A percentile compares a stretch with the other conserved stretches of the same genome.
Evolutionary conservation across 768 basidiomycete species (phyloP).

Genomic region (Gloeopeniophorella convolvens): DNA sequence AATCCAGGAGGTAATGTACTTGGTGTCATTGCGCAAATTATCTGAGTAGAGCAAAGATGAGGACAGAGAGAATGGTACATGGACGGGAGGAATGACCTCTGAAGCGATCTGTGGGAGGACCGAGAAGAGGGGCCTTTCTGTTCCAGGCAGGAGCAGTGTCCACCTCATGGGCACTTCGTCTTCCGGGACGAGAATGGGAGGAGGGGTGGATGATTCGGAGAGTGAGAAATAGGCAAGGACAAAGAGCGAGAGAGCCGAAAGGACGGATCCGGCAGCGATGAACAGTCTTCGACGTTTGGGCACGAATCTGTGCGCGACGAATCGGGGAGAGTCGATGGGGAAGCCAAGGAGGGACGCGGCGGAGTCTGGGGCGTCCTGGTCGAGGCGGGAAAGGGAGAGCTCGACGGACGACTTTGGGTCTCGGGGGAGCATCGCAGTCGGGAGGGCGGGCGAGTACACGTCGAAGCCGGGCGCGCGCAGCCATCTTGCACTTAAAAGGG

Average conservation of each 20-base stretch:
- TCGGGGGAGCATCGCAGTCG: background rate
- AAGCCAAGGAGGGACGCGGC: background rate
- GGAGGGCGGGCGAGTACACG: too few species aligned
- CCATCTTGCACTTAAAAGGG: too few species aligned
- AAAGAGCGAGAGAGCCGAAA: conserved; percentile 7
- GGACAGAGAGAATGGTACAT: too few species aligned
- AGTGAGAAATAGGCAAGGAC: conserved; percentile 3
- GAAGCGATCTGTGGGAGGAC: conserved; percentile 51
- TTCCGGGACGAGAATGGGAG: background rate
- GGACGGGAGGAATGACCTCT: conserved; percentile 34
- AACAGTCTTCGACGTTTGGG: conserved; percentile 2
- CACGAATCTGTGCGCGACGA: background rate
- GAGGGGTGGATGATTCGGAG: background rate
- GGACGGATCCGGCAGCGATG: background rate
- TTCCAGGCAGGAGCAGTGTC: background rate
- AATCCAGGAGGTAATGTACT: conserved; percentile 70
- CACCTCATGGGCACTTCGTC: background rate
- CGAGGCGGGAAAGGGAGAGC: background rate
- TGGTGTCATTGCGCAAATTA: conserved; percentile 50
- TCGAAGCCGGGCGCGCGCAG: too few species aligned
- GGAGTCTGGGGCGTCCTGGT: background rate
- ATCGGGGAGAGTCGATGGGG: background rate
- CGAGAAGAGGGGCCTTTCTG: conserved; percentile 25
- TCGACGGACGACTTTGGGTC: background rate
- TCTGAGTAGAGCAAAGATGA: conserved; percentile 32